phyloP scores from a whole-genome alignment of 768 basidiomycete species.

The Suillus weaverae region DNA sequence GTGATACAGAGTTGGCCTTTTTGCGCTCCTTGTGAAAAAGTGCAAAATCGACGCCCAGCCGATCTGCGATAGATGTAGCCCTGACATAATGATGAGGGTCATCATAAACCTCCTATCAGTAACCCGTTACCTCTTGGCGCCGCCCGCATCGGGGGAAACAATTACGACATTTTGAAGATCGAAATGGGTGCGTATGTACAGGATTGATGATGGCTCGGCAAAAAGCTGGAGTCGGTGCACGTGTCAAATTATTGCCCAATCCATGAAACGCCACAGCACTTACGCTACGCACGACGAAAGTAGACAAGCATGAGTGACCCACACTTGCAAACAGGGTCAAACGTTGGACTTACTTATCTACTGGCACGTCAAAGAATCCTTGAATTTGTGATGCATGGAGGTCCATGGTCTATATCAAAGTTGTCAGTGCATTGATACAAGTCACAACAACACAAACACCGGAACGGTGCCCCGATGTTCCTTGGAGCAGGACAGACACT shows the following conservation, averaged over 20 bases:
- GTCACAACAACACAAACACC: background rate
- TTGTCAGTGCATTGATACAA: constrained; percentile 8
- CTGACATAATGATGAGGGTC: constrained; percentile 43
- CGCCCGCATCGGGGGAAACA: constrained; percentile 97
- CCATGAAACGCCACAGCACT: constrained; percentile 32
- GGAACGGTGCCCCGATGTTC: background rate
- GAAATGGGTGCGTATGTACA: constrained; percentile 93
- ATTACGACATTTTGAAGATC: constrained; percentile 85
- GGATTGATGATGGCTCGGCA: constrained; percentile 92
- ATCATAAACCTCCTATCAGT: background rate
- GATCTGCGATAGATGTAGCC: constrained; percentile 95
- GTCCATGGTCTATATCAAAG: constrained; percentile 82
- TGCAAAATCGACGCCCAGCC: constrained; percentile 95
- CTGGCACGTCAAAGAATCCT: constrained; percentile 99
- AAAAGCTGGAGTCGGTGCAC: constrained; percentile 59
- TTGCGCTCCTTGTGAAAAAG: constrained; percentile 99
- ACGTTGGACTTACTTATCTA: constrained; percentile 84
- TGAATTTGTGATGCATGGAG: constrained; percentile 98
- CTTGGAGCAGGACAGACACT: constrained; percentile 32
- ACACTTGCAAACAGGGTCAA: background rate
- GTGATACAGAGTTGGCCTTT: constrained; percentile 91
- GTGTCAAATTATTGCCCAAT: constrained; percentile 22
- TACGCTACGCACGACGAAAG: constrained; percentile 41
- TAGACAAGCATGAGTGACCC: constrained; percentile 16
- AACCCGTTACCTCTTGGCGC: constrained; percentile 82